These are phyloP conservation scores for Daldinia caldariorum DNA, from an alignment of 495 filamentous ascomycete genomes.

Conservation along the genomic window DNA sequence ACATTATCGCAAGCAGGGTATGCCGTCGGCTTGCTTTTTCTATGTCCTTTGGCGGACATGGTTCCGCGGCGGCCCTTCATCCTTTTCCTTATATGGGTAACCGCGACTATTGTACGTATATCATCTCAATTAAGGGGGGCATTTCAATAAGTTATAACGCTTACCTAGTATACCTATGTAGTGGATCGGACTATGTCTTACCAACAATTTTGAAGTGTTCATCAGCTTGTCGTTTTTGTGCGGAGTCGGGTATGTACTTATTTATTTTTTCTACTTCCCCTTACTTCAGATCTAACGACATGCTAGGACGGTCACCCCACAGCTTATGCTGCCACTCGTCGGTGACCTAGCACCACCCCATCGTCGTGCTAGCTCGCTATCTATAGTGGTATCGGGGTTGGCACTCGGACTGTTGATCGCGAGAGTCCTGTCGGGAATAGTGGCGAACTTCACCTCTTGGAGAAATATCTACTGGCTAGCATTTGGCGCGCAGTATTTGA, in stretches of 20 bases:
- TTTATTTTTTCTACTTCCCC: background rate
- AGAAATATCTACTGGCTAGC: constrained; percentile 79
- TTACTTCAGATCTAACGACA: constrained; percentile 15
- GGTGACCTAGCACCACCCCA: constrained; percentile 75
- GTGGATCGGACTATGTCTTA: constrained; percentile 75
- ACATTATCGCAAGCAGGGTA: constrained; percentile 85
- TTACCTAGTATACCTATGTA: constrained; percentile 29
- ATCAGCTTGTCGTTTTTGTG: constrained; percentile 72
- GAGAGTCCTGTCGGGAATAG: constrained; percentile 74
- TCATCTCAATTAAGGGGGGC: background rate
- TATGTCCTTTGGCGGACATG: constrained; percentile 80
- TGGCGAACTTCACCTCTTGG: constrained; percentile 75
- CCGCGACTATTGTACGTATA: constrained; percentile 67
- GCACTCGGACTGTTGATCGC: constrained; percentile 77
- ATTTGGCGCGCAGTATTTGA: constrained; percentile 74
- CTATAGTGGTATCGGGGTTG: constrained; percentile 75
- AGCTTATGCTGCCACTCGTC: constrained; percentile 81
- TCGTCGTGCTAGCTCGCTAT: constrained; percentile 70
- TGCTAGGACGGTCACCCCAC: constrained; percentile 75
- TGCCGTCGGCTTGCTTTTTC: constrained; percentile 74
- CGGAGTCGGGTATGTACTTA: constrained; percentile 54
- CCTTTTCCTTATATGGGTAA: constrained; percentile 69
- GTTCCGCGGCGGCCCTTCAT: constrained; percentile 74
- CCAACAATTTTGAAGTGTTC: constrained; percentile 69
- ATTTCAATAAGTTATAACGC: background rate